Conservation (phyloP, 306 rosid species). For the Abrus pulchellus region DNA sequence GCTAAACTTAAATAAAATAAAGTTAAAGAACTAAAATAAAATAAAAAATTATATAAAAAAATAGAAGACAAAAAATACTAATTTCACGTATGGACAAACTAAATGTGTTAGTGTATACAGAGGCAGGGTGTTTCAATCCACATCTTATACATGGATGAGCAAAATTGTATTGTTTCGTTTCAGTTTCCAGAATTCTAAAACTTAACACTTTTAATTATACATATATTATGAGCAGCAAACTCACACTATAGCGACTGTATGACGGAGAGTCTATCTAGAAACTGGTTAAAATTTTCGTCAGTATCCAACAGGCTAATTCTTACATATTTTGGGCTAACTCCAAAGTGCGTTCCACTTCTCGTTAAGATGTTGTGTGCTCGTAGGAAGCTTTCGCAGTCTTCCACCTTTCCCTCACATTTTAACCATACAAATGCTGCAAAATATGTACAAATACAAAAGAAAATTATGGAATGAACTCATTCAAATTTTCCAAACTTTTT, state of each 20-base stretch:
- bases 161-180: constrained; percentile 20
- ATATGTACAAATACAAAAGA: neutral
- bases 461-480: neutral
- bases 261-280: constrained; percentile 53
- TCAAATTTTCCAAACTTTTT: too few species aligned
- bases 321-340: constrained; percentile 59
- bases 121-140: too few species aligned
- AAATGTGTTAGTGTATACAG: too few species aligned
- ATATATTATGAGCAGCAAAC: constrained; percentile 3
- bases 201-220: constrained; percentile 6
- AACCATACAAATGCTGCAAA: constrained; percentile 65
- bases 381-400: constrained; percentile 62
- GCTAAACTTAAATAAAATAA: too few species aligned
- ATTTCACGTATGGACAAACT: too few species aligned
- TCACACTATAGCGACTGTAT: constrained; percentile 9
- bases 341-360: constrained; percentile 64
- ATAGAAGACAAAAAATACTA: too few species aligned
- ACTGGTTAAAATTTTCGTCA: constrained; percentile 52
- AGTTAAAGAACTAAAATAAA: too few species aligned
- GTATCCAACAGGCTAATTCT: constrained; percentile 66
- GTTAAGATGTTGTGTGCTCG: constrained; percentile 55
- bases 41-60: too few species aligned
- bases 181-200: constrained; percentile 1
- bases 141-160: neutral
- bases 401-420: constrained; percentile 58